Base-by-base conservation (phyloP, 2,329 filamentous ascomycete genomes). In the Botrytis deweyae region DNA sequence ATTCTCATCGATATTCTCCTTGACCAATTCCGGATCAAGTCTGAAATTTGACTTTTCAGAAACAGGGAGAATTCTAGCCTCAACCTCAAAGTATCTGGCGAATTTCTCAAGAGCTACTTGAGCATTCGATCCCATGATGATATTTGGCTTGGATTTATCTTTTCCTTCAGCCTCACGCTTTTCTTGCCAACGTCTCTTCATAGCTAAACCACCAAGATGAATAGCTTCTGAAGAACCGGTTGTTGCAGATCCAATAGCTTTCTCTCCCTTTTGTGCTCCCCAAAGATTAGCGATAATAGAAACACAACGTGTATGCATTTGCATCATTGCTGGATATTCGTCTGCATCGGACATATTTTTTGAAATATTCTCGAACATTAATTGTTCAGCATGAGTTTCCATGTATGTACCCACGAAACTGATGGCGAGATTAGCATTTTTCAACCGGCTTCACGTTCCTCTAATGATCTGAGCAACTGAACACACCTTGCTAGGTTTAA, bases 181-280 rank as follows among this genome's bases (percentile, higher is more conserved):
- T 78, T 92, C 88, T 80, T 93, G 90, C 91, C 91, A 93, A 33
- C 89, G 85, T n/a, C 90, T 85, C 84, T 93, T 93, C 91, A 93
- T 92, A 5, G 91, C 91, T 33, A 93, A 83, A 1, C 90, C 90
- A 46, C 90, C 91, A 1, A 93, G 85, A 78, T 92, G 90, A 74
- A 93, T 91, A 0, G 90, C 91, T 80, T 93, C 91, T 18, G 88
- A 91, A 0, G 90, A 92, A 0, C 91, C 91, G 0, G 91, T 92
- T 0, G 91, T 93, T 5, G 91, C 90, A 0, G 89, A 88, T 3
- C 91, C 91, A 70, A 93, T 86, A 7, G 91, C 89, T 74, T 87
- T 89, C 80, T 92, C 88, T 1, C 85, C 86, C 73, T 88, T 86
- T 78, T 88, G 85, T 14, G 87, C 87, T 29, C 88, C 86, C 91